Base-by-base conservation (phyloP, 83 land plant species). In the Picea abies region DNA sequence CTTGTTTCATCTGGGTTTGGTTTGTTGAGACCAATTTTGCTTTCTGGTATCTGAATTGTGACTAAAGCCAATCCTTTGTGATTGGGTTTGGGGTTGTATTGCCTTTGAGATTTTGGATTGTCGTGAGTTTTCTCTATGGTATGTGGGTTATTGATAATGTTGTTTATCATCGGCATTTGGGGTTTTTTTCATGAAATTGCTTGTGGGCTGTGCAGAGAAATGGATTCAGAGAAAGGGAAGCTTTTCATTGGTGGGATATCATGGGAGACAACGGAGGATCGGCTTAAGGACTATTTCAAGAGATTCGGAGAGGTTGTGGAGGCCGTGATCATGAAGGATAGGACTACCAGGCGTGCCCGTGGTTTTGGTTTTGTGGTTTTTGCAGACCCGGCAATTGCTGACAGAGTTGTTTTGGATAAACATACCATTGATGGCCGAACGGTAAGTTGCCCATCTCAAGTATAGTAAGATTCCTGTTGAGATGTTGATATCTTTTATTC, bases 231-330 rank as follows among this genome's bases (percentile, higher is more conserved):
- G 35, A 83, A 79, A 49, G 89, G 91, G 15, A 90, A 90, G 69
- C 86, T 90, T 17, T 90, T 90, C 71, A 82, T 90, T 72, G 91
- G 91, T 85, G 91, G 91, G 78, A 90, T 90, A 62, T 90, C 91
- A 5, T 90, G 91, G 91, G 91, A 90, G 67, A 90, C 91, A 1
- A 84, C 84, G 37, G 91, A 90, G 58, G 91, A 90, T 26, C 87
- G 89, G 25, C 82, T 90, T 2, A 87, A 64, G 85, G 91, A 87
- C 12, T 90, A 90, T 70, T 90, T 90, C 79, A 62, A 78, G 73
- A 62, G 60, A 12, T 90, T 79, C 73, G 89, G 91, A 58, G 89
- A 90, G 75, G 91, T 90, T 11, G 85, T 90, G 73, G 91, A 90
- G 82, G 89, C 91, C 15, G 87, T 90, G 76, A 90, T 90, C 69